Conservation (phyloP, 805 yeast species). For the Wickerhamiella hasegawae region DNA sequence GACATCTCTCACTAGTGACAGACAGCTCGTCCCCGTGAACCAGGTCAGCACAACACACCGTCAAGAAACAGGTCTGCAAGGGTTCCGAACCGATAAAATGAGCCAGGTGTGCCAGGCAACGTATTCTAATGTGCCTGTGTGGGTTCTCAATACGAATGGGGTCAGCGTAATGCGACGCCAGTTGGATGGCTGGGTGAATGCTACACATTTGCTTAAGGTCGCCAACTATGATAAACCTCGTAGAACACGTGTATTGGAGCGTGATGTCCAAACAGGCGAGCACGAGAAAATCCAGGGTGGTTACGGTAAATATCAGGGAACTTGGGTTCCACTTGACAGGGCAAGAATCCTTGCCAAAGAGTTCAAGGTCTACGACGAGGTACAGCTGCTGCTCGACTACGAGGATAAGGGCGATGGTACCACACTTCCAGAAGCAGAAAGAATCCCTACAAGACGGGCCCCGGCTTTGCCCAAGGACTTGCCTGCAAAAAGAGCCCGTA, state of each 20-base stretch:
- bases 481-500: constrained; percentile 11
- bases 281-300: constrained; percentile 65
- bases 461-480: constrained; percentile 10
- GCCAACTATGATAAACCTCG: constrained; percentile 91
- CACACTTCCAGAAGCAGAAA: neutral
- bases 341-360: constrained; percentile 55
- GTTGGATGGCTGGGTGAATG: constrained; percentile 90
- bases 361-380: constrained; percentile 43
- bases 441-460: neutral
- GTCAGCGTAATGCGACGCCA: constrained; percentile 81
- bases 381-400: constrained; percentile 53
- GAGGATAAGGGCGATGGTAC: constrained; percentile 34
- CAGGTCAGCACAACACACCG: too few species aligned
- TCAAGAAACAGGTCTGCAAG: too few species aligned
- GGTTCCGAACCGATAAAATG: too few species aligned
- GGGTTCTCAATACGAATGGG: constrained; percentile 42
- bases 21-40: too few species aligned
- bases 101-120: constrained; percentile 26
- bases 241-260: constrained; percentile 78
- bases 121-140: constrained; percentile 30
- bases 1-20: too few species aligned
- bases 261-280: constrained; percentile 76
- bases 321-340: constrained; percentile 43
- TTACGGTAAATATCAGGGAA: constrained; percentile 56
- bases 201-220: constrained; percentile 85